Evolutionary conservation across 345 rosid genomes (phyloP).

Genomic region (Durio zibethinus): DNA sequence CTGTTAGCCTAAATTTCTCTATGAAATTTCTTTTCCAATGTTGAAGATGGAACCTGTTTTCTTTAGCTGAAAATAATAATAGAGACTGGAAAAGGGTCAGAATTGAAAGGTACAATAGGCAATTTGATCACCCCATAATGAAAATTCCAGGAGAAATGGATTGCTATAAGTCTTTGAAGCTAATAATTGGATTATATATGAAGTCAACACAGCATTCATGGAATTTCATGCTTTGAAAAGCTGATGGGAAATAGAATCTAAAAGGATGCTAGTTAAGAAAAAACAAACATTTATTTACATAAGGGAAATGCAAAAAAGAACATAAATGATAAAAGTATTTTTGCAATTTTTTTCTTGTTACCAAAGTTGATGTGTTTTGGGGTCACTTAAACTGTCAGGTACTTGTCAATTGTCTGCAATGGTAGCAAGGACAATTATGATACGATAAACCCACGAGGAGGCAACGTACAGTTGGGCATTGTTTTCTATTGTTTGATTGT

Average conservation of each 20-base stretch:
- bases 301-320: neutral
- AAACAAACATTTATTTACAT: neutral
- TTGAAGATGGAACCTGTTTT: neutral
- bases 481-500: conserved; percentile 28
- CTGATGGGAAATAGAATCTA: neutral
- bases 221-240: neutral
- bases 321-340: neutral
- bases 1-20: neutral
- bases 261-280: neutral
- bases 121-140: neutral
- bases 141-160: neutral
- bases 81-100: neutral
- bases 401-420: conserved; percentile 31
- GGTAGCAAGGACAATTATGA: conserved; percentile 35
- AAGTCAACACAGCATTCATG: conserved; percentile 3
- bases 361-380: neutral
- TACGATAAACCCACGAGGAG: conserved; percentile 45
- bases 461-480: conserved; percentile 43
- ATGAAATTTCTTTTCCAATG: neutral
- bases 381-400: conserved; percentile 26
- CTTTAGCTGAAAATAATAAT: neutral
- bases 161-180: neutral
- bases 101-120: neutral
- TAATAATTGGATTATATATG: conserved; percentile 4
- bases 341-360: neutral